Conservation (phyloP, 148 eudicot species). For the Rheum nobile region DNA sequence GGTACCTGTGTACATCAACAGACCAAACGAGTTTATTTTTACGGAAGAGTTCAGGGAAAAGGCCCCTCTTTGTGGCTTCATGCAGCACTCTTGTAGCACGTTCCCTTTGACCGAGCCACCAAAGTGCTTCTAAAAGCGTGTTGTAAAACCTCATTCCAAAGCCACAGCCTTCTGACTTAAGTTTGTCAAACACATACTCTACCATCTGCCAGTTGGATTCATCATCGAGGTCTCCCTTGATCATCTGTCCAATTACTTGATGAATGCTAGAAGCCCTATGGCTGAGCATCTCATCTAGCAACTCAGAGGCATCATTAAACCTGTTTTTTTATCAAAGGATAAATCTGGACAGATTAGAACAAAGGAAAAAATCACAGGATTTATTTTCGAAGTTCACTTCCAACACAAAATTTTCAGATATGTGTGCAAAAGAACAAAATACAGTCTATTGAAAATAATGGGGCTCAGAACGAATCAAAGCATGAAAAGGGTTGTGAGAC, state of each 20-base stretch:
- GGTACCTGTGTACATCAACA: constrained; percentile 86
- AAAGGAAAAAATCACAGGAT: not conserved
- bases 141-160: constrained; percentile 86
- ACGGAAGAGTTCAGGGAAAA: constrained; percentile 81
- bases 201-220: constrained; percentile 92
- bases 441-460: not conserved
- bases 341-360: not conserved
- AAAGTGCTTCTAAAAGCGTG: constrained; percentile 77
- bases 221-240: constrained; percentile 83
- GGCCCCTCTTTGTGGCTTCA: constrained; percentile 86
- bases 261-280: constrained; percentile 71
- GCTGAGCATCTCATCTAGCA: constrained; percentile 80
- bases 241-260: constrained; percentile 88
- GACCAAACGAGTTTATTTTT: constrained; percentile 72
- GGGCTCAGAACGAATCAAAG: not conserved
- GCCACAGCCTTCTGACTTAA: constrained; percentile 81
- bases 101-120: constrained; percentile 90
- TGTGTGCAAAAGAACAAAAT: not conserved
- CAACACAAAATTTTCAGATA: not conserved
- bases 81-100: constrained; percentile 83
- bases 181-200: constrained; percentile 89
- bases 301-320: constrained; percentile 49
- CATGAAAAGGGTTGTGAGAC: not conserved
- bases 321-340: constrained; percentile 20
- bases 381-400: not conserved